Evolutionary conservation across 2,329 filamentous ascomycete genomes (phyloP).

Genomic region (Fusarium albosuccineum): DNA sequence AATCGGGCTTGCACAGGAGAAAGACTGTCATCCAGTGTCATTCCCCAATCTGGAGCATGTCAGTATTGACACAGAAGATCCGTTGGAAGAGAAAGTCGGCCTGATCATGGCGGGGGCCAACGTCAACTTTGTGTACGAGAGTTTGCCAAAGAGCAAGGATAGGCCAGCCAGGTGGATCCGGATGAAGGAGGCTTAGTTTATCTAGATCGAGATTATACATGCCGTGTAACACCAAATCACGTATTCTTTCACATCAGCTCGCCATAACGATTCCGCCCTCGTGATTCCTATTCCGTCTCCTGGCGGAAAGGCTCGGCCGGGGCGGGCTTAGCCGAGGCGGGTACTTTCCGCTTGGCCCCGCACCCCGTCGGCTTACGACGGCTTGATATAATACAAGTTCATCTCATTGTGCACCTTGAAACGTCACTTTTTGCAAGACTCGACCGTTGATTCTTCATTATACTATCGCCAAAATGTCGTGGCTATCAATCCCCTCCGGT

Average conservation of each 20-base stretch:
- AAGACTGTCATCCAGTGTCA: not conserved
- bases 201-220: too few species aligned
- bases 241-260: not conserved
- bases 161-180: not conserved
- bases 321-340: constrained; percentile 10
- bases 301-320: constrained; percentile 6
- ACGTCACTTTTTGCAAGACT: not conserved
- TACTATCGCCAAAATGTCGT: constrained; percentile 40
- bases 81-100: not conserved
- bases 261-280: not conserved
- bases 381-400: constrained; percentile 29
- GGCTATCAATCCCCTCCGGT: constrained; percentile 51
- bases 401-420: not conserved
- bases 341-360: constrained; percentile 25
- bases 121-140: not conserved
- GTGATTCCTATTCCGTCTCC: not conserved
- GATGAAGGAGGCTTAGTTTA: too few species aligned
- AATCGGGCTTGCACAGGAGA: not conserved
- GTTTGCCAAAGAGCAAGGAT: not conserved
- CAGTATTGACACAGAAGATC: not conserved
- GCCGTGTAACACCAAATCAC: not conserved
- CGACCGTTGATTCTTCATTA: not conserved
- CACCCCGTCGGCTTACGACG: constrained; percentile 34
- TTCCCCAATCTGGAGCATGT: not conserved
- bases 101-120: not conserved